phyloP scores from a whole-genome alignment of 495 filamentous ascomycete genomes.

The Amphirosellinia nigrospora region DNA sequence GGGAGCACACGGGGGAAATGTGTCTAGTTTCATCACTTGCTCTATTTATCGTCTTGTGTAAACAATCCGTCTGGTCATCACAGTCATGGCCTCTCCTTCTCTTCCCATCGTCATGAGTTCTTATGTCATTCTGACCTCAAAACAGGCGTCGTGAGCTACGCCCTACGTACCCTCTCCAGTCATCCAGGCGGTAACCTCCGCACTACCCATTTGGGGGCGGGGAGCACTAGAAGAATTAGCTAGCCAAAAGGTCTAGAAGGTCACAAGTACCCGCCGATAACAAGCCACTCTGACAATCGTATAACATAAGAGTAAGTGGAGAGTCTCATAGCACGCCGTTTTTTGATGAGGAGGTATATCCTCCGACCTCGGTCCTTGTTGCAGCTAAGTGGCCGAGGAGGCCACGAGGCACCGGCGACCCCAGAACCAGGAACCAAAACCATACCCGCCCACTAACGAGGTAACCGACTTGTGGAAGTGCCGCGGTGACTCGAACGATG shows the following conservation, averaged over 20 bases:
- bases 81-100: background rate
- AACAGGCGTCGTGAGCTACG: background rate
- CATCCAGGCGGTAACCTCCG: background rate
- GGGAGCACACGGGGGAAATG: background rate
- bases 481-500: too few species aligned
- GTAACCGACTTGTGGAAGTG: too few species aligned
- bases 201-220: background rate
- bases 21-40: background rate
- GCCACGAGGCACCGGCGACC: too few species aligned
- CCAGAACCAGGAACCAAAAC: too few species aligned
- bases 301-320: background rate
- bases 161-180: background rate
- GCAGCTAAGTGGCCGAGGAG: background rate
- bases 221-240: too few species aligned
- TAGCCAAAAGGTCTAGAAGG: background rate
- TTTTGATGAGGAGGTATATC: too few species aligned
- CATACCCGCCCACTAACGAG: too few species aligned
- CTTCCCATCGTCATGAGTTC: background rate
- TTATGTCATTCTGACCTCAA: background rate
- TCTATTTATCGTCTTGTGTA: background rate
- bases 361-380: slow-evolving; percentile 1
- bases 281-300: background rate
- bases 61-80: background rate
- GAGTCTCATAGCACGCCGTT: background rate
- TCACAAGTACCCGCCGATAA: background rate